Evolutionary conservation across 1,139 yeast species (phyloP), one percentile per base, ranked within the genome.

Genomic region (Debaryomycetaceae sp.): DNA sequence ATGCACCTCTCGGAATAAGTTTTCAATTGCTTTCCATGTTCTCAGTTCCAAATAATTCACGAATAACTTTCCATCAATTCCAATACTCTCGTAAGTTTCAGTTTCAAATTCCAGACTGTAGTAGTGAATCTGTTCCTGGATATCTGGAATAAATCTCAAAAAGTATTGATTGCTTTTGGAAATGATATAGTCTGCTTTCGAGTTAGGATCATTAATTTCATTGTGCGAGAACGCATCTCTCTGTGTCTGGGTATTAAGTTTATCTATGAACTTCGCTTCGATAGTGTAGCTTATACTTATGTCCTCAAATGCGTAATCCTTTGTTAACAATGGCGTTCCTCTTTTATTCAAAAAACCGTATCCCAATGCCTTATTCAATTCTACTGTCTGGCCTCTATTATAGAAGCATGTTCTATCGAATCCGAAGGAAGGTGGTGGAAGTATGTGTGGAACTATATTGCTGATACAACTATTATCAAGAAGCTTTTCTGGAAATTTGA

Each of bases 371-470:
- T 71, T 71, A 43, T 70, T 70, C 37, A 72, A 47, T 31, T 56
- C 65, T 14, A 73, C 62, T 2, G 53, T 44, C 32, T 61, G 66
- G 3, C 71, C 73, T 35, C 66, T 52, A 34, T 63, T 66, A 39
- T 54, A 50, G 39, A 71, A 71, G 31, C 73, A 58, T 0, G 75
- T 66, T 24, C 59, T 58, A 52, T 79, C 83, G 3, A 80, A 56
- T 2, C 89, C 89, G 56, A 79, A 63, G 17, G 85, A 72, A 9
- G 89, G 88, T 0, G 89, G 89, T 6, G 83, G 69, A 36, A 75
- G 55, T 31, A 76, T 66, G 55, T 83, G 89, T 1, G 76, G 64
- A 29, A 72, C 61, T 13, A 73, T 61, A 31, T 75, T 73, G 48
- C 80, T 79, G 17, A 73, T 66, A 53, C 89, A 83, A 2, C 72